Evolutionary conservation across 2,329 filamentous ascomycete genomes (phyloP), one percentile per base, ranked within the genome.

Genomic region (Aspergillus neoniger): DNA sequence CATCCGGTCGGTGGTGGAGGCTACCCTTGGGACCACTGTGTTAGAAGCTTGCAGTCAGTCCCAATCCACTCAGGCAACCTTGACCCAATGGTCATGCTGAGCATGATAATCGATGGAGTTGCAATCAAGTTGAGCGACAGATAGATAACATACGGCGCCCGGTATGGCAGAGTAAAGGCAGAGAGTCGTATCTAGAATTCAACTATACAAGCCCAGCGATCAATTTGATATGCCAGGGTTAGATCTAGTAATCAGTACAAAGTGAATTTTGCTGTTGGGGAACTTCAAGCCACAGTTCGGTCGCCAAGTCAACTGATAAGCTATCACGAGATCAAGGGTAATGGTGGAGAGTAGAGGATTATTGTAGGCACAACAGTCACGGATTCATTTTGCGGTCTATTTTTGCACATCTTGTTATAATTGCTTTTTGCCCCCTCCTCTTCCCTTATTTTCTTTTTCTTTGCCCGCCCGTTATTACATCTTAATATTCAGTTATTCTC

Each of bases 281-380:
- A 51, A 51, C 32, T 43, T 55, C 21, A 19, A 23, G 36, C 39
- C 52, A 17, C 53, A 23, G 17, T 17, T 25, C 36, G 48, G 50
- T 59, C 41, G 58, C 55, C 56, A 55, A 59, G 62, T 58, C 53
- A 59, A 59, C 56, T 57, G 59, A 62, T 59, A 57, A 63, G 59
- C 51, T 57, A 15, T 23, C 10, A 21, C 41, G 10, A 44, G 19
- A 23, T 44, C 41, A 44, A 19, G 41, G 41, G 41, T 21, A 44
- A 12, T 12, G 9, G 41, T 44, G 10, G 17, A 44, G 39, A 43
- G 15, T 43, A 19, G n/a, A 19, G 39, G 17, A 19, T 2, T 14
- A 5, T 36, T 36, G 32, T 21, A 43, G 19, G 9, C 17, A 21
- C 41, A 21, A 19, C 19, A 19, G 5, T 23, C 19, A 23, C 1